These are phyloP conservation scores for Orbilia blumenaviensis DNA, from an alignment of 2,329 filamentous ascomycete genomes.

Conservation along the genomic window DNA sequence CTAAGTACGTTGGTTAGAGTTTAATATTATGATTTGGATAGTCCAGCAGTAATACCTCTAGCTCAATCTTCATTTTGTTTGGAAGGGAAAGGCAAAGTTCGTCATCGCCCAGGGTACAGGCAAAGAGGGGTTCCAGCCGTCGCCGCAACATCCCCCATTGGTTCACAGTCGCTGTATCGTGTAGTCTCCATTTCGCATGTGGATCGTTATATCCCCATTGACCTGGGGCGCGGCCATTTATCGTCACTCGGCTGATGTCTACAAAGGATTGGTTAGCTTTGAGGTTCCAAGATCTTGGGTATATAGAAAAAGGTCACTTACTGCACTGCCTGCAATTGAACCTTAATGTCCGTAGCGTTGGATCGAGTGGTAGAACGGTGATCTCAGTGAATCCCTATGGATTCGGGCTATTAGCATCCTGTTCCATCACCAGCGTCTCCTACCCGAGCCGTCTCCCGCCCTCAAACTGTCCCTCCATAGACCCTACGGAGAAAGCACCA, in stretches of 20 bases:
- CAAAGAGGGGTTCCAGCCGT: constrained; percentile 70
- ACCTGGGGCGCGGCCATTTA: constrained; percentile 54
- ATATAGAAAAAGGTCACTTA: constrained; percentile 55
- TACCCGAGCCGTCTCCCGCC: not conserved
- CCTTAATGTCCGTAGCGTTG: constrained; percentile 67
- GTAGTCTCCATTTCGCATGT: constrained; percentile 72
- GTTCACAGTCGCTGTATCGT: constrained; percentile 70
- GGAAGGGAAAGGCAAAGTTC: constrained; percentile 71
- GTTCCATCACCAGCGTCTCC: constrained; percentile 6
- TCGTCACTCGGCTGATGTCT: constrained; percentile 42
- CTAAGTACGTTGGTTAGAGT: constrained; percentile 11
- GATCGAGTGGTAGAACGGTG: constrained; percentile 73
- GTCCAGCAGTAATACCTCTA: constrained; percentile 59
- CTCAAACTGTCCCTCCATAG: not conserved
- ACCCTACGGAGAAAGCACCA: not conserved
- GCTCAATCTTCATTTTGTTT: constrained; percentile 70
- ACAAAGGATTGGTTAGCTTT: constrained; percentile 1
- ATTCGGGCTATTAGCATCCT: constrained; percentile 3
- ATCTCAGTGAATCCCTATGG: constrained; percentile 77
- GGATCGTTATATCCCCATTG: constrained; percentile 69
- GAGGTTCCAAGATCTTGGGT: not conserved
- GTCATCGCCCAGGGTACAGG: constrained; percentile 65
- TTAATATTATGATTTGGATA: not conserved
- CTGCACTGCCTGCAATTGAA: constrained; percentile 72
- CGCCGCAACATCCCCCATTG: constrained; percentile 81